phyloP scores from a whole-genome alignment of 2,329 filamentous ascomycete genomes.

The Neonectria ditissima region DNA sequence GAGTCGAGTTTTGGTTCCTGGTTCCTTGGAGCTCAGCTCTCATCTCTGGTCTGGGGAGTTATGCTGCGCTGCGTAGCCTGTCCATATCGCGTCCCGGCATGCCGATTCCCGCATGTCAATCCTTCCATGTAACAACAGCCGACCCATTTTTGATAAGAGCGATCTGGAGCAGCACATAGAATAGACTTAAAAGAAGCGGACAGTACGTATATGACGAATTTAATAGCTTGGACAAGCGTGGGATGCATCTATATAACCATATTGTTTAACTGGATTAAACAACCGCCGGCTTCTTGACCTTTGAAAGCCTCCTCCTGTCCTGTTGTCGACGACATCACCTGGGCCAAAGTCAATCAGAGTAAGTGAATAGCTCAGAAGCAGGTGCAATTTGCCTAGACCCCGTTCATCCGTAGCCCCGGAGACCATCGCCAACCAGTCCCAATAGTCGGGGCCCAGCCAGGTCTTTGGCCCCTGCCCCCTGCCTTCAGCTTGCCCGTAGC shows the following conservation, averaged over 20 bases:
- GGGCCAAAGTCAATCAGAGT: neutral
- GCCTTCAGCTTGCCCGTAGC: neutral
- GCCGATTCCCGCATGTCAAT: neutral
- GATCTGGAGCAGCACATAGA: neutral
- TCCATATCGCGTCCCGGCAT: neutral
- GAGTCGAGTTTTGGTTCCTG: neutral
- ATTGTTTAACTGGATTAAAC: neutral
- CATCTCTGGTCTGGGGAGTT: neutral
- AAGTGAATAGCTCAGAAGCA: neutral
- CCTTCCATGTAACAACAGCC: conserved; percentile 13
- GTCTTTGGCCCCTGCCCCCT: neutral
- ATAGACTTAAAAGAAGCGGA: neutral
- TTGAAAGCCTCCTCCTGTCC: neutral
- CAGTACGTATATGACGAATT: neutral
- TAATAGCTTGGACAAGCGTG: neutral
- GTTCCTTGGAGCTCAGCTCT: neutral
- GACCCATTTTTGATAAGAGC: conserved; percentile 5
- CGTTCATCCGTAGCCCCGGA: neutral
- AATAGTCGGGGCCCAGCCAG: neutral
- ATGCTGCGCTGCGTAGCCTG: neutral
- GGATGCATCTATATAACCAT: neutral
- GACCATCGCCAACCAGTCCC: neutral
- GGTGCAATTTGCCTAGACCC: neutral
- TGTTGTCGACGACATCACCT: neutral
- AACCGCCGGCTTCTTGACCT: neutral